Conservation (phyloP, 2,329 filamentous ascomycete genomes). For the Graphilbum ipis-grandicollis region DNA sequence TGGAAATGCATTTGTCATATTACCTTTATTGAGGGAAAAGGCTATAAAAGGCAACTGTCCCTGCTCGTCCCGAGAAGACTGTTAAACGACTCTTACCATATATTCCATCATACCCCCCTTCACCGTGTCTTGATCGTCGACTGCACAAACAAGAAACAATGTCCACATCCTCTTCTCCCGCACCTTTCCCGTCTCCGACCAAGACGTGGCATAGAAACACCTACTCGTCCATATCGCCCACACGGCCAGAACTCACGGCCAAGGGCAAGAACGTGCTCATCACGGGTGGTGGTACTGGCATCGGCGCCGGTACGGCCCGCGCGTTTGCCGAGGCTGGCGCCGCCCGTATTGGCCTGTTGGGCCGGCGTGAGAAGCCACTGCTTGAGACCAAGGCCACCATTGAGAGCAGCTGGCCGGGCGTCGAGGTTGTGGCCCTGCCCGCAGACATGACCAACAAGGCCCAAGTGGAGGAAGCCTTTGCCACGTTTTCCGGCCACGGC, state of each 20-base stretch:
- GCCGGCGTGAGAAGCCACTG: constrained; percentile 12
- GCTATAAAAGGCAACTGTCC: too few relatives aligned
- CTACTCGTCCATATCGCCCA: constrained; percentile 7
- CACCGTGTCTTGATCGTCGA: too few relatives aligned
- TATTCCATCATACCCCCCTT: too few relatives aligned
- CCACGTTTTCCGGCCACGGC: constrained; percentile 2
- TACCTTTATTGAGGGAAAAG: too few relatives aligned
- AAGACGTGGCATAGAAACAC: constrained; percentile 7
- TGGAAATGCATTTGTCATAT: too few relatives aligned
- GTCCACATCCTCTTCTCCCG: too few relatives aligned
- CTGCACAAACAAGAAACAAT: too few relatives aligned
- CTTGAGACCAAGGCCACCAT: constrained; percentile 3
- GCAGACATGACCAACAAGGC: constrained; percentile 4
- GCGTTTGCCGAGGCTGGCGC: constrained; percentile 22
- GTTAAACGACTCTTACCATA: too few relatives aligned
- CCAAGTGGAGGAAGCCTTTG: constrained; percentile 4
- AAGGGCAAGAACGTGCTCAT: constrained; percentile 30
- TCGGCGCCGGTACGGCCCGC: constrained; percentile 39
- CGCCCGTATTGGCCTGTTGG: constrained; percentile 14
- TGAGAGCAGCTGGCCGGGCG: neutral
- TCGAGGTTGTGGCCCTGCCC: constrained; percentile 2
- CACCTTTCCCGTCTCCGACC: too few relatives aligned
- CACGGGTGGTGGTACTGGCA: constrained; percentile 38
- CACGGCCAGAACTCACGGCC: constrained; percentile 7
- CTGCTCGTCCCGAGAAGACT: too few relatives aligned